A percentile compares a stretch with the other conserved stretches of the same genome.
These are phyloP conservation scores for Solanum aculeatissimum DNA, from an alignment of 305 asterid species.

Conservation along the genomic window DNA sequence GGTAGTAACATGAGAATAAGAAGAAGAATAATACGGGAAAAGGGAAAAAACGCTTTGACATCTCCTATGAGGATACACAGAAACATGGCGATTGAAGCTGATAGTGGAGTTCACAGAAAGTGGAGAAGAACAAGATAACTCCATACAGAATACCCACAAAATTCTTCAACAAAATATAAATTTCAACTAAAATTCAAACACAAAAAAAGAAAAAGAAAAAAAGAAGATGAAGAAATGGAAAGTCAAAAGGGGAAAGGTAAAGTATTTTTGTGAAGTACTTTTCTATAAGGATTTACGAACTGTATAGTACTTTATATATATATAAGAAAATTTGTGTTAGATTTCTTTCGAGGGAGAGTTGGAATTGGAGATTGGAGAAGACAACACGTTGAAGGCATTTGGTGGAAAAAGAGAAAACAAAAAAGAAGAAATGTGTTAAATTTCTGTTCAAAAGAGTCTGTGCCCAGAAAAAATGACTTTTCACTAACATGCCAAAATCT, in stretches of 20 bases:
- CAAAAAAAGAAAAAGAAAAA: background rate
- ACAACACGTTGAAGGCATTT: slow-evolving; percentile 9
- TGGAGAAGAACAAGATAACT: slow-evolving; percentile 65
- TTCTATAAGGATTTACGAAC: background rate
- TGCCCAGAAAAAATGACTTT: background rate
- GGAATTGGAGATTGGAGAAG: slow-evolving; percentile 12
- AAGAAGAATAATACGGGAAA: slow-evolving; percentile 14
- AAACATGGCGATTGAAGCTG: slow-evolving; percentile 33
- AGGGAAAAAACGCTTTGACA: slow-evolving; percentile 18
- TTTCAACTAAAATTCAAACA: background rate
- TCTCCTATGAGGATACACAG: slow-evolving; percentile 19
- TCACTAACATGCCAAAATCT: background rate
- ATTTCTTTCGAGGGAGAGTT: background rate
- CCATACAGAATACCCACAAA: slow-evolving; percentile 26
- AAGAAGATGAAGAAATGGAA: background rate
- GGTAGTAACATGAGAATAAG: slow-evolving; percentile 7
- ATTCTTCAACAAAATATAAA: background rate
- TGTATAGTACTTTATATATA: background rate
- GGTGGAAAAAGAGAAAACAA: background rate
- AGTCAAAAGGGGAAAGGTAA: background rate
- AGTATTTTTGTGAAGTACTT: too few species aligned
- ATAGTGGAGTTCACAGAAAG: slow-evolving; percentile 44
- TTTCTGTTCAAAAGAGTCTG: slow-evolving; percentile 1
- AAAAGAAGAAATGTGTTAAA: background rate
- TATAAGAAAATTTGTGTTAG: background rate